Evolutionary conservation across 768 basidiomycete species (phyloP), one percentile per base, ranked within the genome.

Genomic region (Mycena vulgaris): DNA sequence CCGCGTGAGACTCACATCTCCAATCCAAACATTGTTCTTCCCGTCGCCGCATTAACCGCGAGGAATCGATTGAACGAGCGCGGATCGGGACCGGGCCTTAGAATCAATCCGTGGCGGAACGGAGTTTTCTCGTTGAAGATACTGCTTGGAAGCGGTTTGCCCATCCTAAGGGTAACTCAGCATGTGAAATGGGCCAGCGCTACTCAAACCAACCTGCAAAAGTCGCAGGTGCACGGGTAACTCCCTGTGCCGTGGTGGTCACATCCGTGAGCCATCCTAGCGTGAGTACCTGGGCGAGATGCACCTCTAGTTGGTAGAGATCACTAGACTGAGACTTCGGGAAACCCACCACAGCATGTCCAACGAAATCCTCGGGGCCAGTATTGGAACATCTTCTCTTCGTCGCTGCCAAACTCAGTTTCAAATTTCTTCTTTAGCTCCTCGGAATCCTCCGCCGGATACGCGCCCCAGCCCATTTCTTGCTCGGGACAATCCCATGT

Each of bases 181-280:
- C 21, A 39, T 8, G 7, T 35, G 8, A 28, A 49, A 33, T 11
- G 23, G 11, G 42, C 40, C 21, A 37, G 7, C 7, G n/a, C 42
- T 17, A 11, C 53, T 59, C 53, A 14, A 14, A 27, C 33, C 78
- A 23, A 82, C 82, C 75, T 77, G 81, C 82, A 84, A 63, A 78
- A 83, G 73, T 83, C 80, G 66, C 81, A 84, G 55, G 81, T 80
- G 59, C 83, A 83, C 3, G 79, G 80, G 25, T 68, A 77, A 6
- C 71, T 75, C 5, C 83, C 83, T 5, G 81, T 75, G 19, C 83
- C 83, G 74, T 84, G 82, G 73, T 83, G 83, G 68, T 84, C 82
- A 57, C 83, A 83, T 39, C 82, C 81, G 40, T 69, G 81, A 11
- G 76, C 61, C 79, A 82, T 80, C 5, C 66, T 79, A 1, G 73